Evolutionary conservation across 2,329 filamentous ascomycete species (phyloP), one percentile per base, ranked within the genome.

Genomic region (Hypoxylon rubiginosum): DNA sequence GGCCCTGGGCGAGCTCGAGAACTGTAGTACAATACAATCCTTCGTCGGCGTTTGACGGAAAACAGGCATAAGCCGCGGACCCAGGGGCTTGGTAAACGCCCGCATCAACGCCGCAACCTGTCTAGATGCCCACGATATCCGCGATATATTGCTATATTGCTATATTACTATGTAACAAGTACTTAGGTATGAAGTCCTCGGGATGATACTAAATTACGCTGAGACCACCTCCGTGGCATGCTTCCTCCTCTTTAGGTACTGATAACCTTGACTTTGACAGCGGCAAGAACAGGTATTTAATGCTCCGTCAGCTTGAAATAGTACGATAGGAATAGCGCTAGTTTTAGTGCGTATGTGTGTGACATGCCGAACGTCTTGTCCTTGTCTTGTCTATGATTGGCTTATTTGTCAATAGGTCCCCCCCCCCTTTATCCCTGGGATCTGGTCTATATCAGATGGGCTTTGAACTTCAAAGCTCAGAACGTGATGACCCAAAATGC

Each of bases 401-500:
- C n/a, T 30, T 21, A 49, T 49, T 24, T 28, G 41, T 19, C 15
- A 51, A 51, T 36, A 36, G 26, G n/a, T n/a, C n/a, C n/a, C n/a
- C 39, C 15, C 17, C 45, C 45, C 19, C 56, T 46, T 36, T 48
- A 65, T 56, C 62, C 62, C 55, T 68, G 62, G 50, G 51, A 53
- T 51, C 36, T 59, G 26, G 56, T 58, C 54, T 60, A 68, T 62
- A 65, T 65, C 54, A 63, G 51, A 60, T 56, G n/a, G n/a, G 55
- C 55, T 65, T 62, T 58, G 56, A 60, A 58, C 28, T 43, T 57
- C 51, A 53, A 66, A 57, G 63, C 56, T 64, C 63, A 66, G 54
- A 63, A 64, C 26, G 66, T 69, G 63, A 69, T 50, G 63, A 64
- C 34, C 59, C 63, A 66, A 64, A 66, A 64, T 64, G 51, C 62